Conservation (phyloP, 176 grass and related monocot genomes). For the Ananas comosus region DNA sequence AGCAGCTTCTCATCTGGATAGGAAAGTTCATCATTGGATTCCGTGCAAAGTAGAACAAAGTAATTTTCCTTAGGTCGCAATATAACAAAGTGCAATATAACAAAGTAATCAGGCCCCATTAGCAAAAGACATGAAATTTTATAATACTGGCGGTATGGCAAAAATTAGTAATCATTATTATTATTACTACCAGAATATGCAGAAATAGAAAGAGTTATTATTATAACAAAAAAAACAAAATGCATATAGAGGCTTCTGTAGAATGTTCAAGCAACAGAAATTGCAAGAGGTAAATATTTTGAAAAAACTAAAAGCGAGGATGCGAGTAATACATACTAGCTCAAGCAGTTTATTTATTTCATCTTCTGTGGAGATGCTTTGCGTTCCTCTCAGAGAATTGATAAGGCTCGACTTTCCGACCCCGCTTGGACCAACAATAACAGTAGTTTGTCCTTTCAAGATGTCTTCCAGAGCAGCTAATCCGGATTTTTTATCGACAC, state of each 20-base stretch:
- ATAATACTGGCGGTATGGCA: too few relatives aligned
- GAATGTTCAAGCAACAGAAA: neutral
- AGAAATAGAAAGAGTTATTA: neutral
- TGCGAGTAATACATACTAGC: conserved; percentile 29
- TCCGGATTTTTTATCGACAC: conserved; percentile 62
- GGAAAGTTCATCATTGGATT: too few relatives aligned
- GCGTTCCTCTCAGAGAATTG: conserved; percentile 60
- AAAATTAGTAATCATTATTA: too few relatives aligned
- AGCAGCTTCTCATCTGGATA: too few relatives aligned
- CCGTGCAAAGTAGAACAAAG: too few relatives aligned
- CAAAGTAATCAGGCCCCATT: too few relatives aligned
- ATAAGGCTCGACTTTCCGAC: conserved; percentile 94
- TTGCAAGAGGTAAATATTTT: neutral
- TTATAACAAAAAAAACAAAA: neutral
- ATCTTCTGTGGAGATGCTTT: conserved; percentile 46
- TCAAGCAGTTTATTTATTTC: conserved; percentile 74
- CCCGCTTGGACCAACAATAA: conserved; percentile 88
- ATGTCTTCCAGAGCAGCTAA: conserved; percentile 50
- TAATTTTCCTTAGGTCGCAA: too few relatives aligned
- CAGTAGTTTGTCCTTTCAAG: conserved; percentile 70
- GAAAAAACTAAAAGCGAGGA: neutral
- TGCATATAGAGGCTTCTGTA: neutral
- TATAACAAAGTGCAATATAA: too few relatives aligned
- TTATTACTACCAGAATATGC: too few relatives aligned
- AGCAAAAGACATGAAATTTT: too few relatives aligned